Base-by-base conservation (phyloP, 1,284 basidiomycete species). In the Melampsora americana region DNA sequence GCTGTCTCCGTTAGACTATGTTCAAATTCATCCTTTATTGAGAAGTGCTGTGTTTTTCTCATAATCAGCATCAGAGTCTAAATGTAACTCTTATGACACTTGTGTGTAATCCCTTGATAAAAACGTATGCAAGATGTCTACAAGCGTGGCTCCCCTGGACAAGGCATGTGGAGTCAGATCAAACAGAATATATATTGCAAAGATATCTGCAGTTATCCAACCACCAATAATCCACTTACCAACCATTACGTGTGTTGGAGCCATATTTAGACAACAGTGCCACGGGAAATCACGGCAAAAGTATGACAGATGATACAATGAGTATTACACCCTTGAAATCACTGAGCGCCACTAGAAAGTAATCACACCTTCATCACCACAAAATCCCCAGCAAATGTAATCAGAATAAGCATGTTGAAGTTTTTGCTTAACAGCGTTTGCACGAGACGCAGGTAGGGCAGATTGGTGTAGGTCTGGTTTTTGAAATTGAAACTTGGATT, bases 221-320 rank as follows among this genome's bases (percentile, higher is more conserved):
- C 5, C 5, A 28, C 23, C 28, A 30, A 59, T 9, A 5, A 56
- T 56, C 53, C 0, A 56, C 72, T 61, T 46, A 67, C 72, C 72
- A 74, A 53, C 72, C 72, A 50, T 74, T 74, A n/a, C 65, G 72
- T 20, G 72, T 74, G 56, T 67, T 74, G 12, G 44, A 39, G 16
- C 30, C 50, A 61, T 35, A 42, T 60, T 74, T 66, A 50, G 50
- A 23, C 18, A 74, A 26, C 12, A 65, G 72, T 61, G 35, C 48
- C 3, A 74, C 72, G 67, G 53, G 6, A 9, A 56, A 56, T 56
- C 20, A 56, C n/a, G n/a, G 53, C n/a, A 7, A n/a, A 14, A 2
- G n/a, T 56, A 56, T 44, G 32, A 42, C 39, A 56, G 11, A 12
- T n/a, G n/a, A 11, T 18, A 46, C 26, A 53, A 5, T 20, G 23